phyloP scores from a whole-genome alignment of 75 land plant species.

The Picea sitchensis region DNA sequence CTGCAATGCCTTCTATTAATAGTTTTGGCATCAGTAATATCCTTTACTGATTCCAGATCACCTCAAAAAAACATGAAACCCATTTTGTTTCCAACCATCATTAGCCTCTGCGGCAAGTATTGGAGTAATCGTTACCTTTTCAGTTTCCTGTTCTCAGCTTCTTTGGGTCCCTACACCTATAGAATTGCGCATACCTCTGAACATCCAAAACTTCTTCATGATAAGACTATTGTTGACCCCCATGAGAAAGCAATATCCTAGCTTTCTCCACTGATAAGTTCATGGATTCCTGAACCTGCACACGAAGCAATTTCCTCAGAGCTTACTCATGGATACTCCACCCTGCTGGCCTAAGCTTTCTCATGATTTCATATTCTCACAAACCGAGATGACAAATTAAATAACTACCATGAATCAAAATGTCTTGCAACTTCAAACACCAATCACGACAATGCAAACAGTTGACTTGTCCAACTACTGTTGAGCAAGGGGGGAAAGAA shows the following conservation, averaged over 20 bases:
- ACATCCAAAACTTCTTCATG: not conserved
- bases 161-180: not conserved
- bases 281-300: slow-evolving; percentile 4
- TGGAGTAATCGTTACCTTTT: not conserved
- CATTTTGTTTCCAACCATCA: not conserved
- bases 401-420: not conserved
- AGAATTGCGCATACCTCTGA: not conserved
- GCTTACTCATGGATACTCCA: not conserved
- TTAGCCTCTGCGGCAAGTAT: not conserved
- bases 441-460: not conserved
- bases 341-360: not conserved
- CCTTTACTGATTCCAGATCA: too few species aligned
- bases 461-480: not conserved
- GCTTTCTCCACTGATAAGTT: not conserved
- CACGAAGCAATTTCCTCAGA: not conserved
- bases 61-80: not conserved
- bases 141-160: not conserved
- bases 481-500: not conserved
- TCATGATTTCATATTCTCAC: too few species aligned
- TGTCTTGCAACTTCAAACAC: slow-evolving; percentile 1
- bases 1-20: slow-evolving; percentile 1
- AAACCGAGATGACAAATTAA: not conserved
- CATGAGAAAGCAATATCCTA: not conserved
- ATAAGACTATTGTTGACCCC: not conserved
- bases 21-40: not conserved